A percentile compares a stretch with the other conserved stretches of the same genome.
Evolutionary conservation across 768 basidiomycete genomes (phyloP).

Genomic region (Hydnum rufescens): DNA sequence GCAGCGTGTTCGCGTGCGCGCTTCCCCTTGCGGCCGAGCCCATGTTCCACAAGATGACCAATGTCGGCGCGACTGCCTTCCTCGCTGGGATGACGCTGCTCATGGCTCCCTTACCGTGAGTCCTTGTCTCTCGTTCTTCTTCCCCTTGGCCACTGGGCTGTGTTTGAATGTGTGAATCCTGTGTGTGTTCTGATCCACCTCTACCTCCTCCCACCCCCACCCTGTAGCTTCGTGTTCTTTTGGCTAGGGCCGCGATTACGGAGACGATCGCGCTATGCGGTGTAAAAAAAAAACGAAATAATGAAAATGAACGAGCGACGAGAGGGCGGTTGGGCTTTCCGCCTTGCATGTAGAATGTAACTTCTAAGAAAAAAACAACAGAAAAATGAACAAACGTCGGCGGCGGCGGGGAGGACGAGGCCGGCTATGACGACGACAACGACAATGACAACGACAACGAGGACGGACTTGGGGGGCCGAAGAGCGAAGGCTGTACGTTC

Average conservation of each 20-base stretch:
- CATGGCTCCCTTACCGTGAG: slow-evolving; percentile 32
- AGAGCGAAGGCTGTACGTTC: too few relatives aligned
- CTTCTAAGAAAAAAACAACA: too few relatives aligned
- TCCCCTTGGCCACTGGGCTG: neutral
- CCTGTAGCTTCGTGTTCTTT: slow-evolving; percentile 25
- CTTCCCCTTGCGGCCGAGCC: slow-evolving; percentile 34
- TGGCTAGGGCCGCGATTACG: slow-evolving; percentile 6
- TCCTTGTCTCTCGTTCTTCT: slow-evolving; percentile 1
- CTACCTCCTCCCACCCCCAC: too few relatives aligned
- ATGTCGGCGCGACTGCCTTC: slow-evolving; percentile 54
- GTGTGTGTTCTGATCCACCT: neutral
- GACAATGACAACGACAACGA: too few relatives aligned
- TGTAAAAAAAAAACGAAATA: too few relatives aligned
- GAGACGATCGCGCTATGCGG: slow-evolving; percentile 6
- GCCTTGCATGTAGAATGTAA: too few relatives aligned
- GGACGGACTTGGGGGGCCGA: too few relatives aligned
- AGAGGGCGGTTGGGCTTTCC: too few relatives aligned
- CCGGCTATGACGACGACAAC: too few relatives aligned
- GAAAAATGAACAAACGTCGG: too few relatives aligned
- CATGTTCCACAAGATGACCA: slow-evolving; percentile 36
- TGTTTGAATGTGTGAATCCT: neutral
- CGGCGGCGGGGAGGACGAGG: too few relatives aligned
- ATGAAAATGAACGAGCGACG: too few relatives aligned
- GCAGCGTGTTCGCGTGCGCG: slow-evolving; percentile 28
- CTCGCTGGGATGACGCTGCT: slow-evolving; percentile 41